Conservation (phyloP, 2,329 filamentous ascomycete species). For the Paecilomyces niveus region DNA sequence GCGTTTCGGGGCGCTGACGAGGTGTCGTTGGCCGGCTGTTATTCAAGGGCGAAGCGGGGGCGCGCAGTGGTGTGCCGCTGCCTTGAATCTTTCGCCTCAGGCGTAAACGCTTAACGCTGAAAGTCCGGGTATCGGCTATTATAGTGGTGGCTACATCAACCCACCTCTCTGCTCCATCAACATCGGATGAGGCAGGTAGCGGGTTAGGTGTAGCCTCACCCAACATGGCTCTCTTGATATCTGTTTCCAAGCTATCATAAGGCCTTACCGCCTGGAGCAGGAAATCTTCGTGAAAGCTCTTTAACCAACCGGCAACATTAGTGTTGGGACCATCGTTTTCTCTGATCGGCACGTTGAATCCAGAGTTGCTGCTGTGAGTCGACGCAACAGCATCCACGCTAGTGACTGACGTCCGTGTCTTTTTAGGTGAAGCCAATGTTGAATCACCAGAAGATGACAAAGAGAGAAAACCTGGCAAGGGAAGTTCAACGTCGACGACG, state of each 20-base stretch:
- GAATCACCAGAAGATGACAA: conserved; percentile 41
- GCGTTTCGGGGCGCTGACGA: conserved; percentile 10
- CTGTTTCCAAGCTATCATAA: conserved; percentile 45
- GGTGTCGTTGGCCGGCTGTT: conserved; percentile 8
- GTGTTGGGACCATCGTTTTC: conserved; percentile 42
- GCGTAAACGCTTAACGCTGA: conserved; percentile 50
- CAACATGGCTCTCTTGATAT: conserved; percentile 51
- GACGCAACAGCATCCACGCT: conserved; percentile 46
- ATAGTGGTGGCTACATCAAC: conserved; percentile 52
- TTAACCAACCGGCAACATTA: conserved; percentile 53
- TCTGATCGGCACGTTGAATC: conserved; percentile 21
- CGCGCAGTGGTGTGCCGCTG: conserved; percentile 12
- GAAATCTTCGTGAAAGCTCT: conserved; percentile 53
- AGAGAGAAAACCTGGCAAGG: conserved; percentile 45
- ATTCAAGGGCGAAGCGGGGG: conserved; percentile 13
- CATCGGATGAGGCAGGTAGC: conserved; percentile 26
- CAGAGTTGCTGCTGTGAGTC: conserved; percentile 34
- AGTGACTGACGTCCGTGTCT: conserved; percentile 41
- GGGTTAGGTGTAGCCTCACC: conserved; percentile 42
- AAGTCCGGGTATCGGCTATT: conserved; percentile 48
- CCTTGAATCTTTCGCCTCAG: conserved; percentile 41
- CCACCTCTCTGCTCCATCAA: conserved; percentile 40
- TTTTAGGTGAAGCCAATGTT: conserved; percentile 35
- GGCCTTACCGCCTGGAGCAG: conserved; percentile 52
- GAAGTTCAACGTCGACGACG: conserved; percentile 55